A percentile compares a stretch with the other conserved stretches of the same genome.
phyloP scores from a whole-genome alignment of 2,329 filamentous ascomycete species.

The Cytospora chrysosperma region DNA sequence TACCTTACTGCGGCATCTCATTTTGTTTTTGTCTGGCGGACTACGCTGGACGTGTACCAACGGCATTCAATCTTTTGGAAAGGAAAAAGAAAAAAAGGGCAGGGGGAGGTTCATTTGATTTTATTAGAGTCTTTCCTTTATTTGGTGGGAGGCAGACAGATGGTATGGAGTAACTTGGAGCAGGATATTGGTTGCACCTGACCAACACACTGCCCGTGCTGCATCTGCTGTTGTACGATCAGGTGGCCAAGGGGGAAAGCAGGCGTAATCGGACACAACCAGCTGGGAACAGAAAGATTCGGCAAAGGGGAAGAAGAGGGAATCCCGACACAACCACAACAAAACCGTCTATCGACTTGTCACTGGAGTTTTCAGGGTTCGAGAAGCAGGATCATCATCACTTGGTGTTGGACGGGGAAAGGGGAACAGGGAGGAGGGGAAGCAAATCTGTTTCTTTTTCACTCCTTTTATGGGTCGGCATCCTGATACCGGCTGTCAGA shows the following conservation, averaged over 20 bases:
- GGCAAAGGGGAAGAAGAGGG: not conserved
- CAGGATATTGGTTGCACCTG: not conserved
- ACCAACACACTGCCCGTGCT: not conserved
- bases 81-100: no score
- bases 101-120: not conserved
- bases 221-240: slow-evolving; percentile 4
- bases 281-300: not conserved
- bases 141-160: not conserved
- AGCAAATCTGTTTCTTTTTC: not conserved
- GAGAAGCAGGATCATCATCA: not conserved
- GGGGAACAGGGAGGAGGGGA: not conserved
- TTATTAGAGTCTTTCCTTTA: not conserved
- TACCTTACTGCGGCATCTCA: not conserved
- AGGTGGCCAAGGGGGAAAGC: not conserved
- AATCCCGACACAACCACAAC: not conserved
- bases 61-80: not conserved
- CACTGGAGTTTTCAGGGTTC: no score
- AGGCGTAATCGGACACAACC: not conserved
- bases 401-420: not conserved
- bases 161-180: not conserved
- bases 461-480: slow-evolving; percentile 3
- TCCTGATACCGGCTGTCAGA: slow-evolving; percentile 18
- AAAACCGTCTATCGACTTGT: not conserved
- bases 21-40: not conserved
- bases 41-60: not conserved